phyloP scores from a whole-genome alignment of 306 rosid species.

The Abrus precatorius region DNA sequence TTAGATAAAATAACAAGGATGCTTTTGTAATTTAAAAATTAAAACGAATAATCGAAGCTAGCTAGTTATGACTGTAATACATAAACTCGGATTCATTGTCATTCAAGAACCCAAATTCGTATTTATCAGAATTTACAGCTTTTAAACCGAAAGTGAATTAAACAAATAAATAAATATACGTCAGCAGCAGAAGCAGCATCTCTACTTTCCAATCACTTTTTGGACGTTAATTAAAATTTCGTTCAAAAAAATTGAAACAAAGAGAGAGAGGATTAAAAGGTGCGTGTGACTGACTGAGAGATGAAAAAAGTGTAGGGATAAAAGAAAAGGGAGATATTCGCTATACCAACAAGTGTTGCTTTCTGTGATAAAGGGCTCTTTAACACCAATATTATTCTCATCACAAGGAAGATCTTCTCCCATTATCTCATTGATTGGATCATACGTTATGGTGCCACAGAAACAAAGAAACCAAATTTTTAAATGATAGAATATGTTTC shows the following conservation, averaged over 20 bases:
- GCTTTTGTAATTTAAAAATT: not conserved
- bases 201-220: slow-evolving; percentile 53
- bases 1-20: slow-evolving; percentile 34
- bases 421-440: slow-evolving; percentile 73
- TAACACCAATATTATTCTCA: slow-evolving; percentile 68
- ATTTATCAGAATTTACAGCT: slow-evolving; percentile 47
- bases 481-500: slow-evolving; percentile 64
- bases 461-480: slow-evolving; percentile 49
- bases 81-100: slow-evolving; percentile 10
- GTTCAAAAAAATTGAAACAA: slow-evolving; percentile 9
- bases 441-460: slow-evolving; percentile 61
- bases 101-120: slow-evolving; percentile 43
- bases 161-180: slow-evolving; percentile 17
- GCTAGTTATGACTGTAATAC: slow-evolving; percentile 15
- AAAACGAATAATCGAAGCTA: slow-evolving; percentile 21
- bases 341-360: slow-evolving; percentile 56
- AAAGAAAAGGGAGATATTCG: slow-evolving; percentile 65
- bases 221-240: slow-evolving; percentile 43
- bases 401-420: slow-evolving; percentile 59
- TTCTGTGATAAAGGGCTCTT: slow-evolving; percentile 57
- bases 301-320: slow-evolving; percentile 37
- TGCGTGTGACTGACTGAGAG: slow-evolving; percentile 25
- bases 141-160: slow-evolving; percentile 47
- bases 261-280: slow-evolving; percentile 32
- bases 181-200: slow-evolving; percentile 57